phyloP scores from a whole-genome alignment of 177 flowering plant species.

The Telopea speciosissima region DNA sequence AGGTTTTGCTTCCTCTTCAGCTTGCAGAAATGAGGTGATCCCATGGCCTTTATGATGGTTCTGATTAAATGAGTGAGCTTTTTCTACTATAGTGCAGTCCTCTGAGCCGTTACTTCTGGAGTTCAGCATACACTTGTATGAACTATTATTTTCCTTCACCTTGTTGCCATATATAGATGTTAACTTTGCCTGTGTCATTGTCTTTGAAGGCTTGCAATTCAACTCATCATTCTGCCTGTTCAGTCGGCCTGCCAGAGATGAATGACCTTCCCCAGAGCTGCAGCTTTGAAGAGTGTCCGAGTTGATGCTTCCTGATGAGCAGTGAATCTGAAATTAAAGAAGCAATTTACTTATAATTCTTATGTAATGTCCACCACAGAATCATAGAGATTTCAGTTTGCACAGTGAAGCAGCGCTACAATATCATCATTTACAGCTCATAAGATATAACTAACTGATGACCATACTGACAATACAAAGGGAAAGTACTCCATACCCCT shows the following conservation, averaged over 20 bases:
- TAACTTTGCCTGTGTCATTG: constrained; percentile 44
- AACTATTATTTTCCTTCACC: constrained; percentile 21
- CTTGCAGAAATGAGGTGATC: constrained; percentile 20
- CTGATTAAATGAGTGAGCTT: constrained; percentile 19
- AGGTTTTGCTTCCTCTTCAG: constrained; percentile 50
- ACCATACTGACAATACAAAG: neutral
- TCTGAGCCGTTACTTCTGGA: constrained; percentile 34
- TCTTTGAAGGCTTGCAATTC: constrained; percentile 36
- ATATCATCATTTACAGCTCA: neutral
- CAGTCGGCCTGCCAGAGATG: constrained; percentile 28
- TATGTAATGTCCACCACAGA: neutral
- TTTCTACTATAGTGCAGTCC: constrained; percentile 43
- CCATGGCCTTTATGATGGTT: constrained; percentile 24
- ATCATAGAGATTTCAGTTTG: neutral
- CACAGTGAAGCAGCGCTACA: neutral
- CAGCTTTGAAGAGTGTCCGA: constrained; percentile 11
- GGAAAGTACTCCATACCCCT: constrained; percentile 27
- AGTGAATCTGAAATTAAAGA: constrained; percentile 15
- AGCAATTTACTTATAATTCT: neutral
- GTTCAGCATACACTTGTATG: constrained; percentile 19
- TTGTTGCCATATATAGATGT: constrained; percentile 51
- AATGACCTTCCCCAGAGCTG: constrained; percentile 4
- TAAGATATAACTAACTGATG: neutral
- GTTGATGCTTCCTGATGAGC: constrained; percentile 1
- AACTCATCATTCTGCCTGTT: constrained; percentile 32